Conservation (phyloP, 768 basidiomycete genomes). For the Lactarius trivialis region DNA sequence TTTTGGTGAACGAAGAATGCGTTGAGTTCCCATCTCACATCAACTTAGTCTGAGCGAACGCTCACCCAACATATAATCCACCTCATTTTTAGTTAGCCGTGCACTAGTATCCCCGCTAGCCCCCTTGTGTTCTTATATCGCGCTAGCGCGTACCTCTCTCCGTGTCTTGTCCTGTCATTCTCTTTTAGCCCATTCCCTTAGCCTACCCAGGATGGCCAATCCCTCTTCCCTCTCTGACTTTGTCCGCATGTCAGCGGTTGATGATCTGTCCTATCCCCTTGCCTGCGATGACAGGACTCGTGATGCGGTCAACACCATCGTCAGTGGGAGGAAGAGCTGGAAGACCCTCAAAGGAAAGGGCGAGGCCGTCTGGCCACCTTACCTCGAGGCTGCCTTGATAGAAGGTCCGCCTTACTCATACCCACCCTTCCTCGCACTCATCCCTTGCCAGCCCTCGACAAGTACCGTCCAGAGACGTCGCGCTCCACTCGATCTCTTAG, state of each 20-base stretch:
- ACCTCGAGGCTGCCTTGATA: constrained; percentile 69
- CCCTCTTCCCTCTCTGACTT: constrained; percentile 21
- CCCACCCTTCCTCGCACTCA: constrained; percentile 11
- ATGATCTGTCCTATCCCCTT: constrained; percentile 22
- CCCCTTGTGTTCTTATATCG: constrained; percentile 11
- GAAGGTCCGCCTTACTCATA: constrained; percentile 44
- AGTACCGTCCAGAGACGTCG: constrained; percentile 65
- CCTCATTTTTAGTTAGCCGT: constrained; percentile 21
- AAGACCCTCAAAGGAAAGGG: constrained; percentile 61
- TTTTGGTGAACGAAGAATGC: constrained; percentile 12
- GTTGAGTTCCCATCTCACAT: constrained; percentile 18
- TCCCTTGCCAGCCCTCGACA: constrained; percentile 48
- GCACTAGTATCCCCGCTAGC: constrained; percentile 9
- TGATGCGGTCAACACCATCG: constrained; percentile 60
- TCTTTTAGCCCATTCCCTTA: constrained; percentile 11
- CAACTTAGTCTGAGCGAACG: neutral
- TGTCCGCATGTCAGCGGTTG: constrained; percentile 24
- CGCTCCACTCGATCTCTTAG: constrained; percentile 67
- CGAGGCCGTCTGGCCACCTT: constrained; percentile 75
- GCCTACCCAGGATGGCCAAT: constrained; percentile 17
- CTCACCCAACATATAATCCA: constrained; percentile 18
- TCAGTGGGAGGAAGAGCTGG: constrained; percentile 67
- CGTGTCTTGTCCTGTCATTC: neutral
- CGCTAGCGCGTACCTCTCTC: constrained; percentile 1
- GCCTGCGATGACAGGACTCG: constrained; percentile 26